These are phyloP conservation scores for Aurantiochytrium sp. DNA, from an alignment of 108 stramenopile genomes.

Conservation along the genomic window DNA sequence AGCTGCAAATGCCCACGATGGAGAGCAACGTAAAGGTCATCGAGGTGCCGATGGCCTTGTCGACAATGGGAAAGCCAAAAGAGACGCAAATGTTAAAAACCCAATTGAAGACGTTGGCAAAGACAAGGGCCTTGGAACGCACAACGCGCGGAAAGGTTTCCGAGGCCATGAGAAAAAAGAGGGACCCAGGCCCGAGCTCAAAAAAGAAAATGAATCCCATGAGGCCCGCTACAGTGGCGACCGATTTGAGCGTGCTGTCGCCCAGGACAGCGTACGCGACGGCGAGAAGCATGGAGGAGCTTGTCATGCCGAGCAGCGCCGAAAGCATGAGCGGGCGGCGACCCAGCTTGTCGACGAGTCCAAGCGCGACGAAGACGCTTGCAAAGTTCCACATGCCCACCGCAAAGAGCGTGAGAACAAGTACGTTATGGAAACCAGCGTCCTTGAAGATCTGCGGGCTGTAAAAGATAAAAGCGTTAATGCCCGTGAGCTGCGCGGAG, in stretches of 20 bases:
- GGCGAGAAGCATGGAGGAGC: background rate
- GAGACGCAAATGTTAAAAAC: background rate
- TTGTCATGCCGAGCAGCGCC: background rate
- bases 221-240: background rate
- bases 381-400: background rate
- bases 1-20: background rate
- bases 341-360: background rate
- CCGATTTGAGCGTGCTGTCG: background rate
- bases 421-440: background rate
- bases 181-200: background rate
- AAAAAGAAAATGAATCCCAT: slow-evolving; percentile 4
- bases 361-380: background rate
- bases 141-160: background rate
- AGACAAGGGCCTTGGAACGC: background rate
- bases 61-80: background rate
- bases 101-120: background rate
- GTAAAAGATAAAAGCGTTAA: background rate
- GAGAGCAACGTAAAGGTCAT: background rate
- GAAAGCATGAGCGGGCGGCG: slow-evolving; percentile 3
- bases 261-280: background rate
- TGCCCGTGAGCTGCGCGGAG: background rate
- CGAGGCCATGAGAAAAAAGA: slow-evolving; percentile 7
- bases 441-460: background rate
- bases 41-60: background rate
- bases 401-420: background rate